phyloP scores from a whole-genome alignment of 2,329 filamentous ascomycete species.

The Curvularia spicifera region DNA sequence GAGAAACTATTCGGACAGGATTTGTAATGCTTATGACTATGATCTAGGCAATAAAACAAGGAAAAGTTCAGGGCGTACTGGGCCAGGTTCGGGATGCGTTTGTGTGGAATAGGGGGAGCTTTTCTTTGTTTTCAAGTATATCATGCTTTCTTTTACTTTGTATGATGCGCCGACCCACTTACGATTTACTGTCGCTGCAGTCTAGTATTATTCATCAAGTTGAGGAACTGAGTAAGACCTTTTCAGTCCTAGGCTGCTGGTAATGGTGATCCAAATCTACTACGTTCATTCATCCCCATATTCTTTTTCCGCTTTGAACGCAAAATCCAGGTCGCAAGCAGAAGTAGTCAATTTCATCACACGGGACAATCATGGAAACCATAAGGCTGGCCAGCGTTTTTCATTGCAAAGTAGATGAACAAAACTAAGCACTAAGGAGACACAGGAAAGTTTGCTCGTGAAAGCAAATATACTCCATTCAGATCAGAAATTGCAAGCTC shows the following conservation, averaged over 20 bases:
- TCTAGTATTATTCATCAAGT: neutral
- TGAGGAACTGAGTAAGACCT: neutral
- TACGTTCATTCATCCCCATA: neutral
- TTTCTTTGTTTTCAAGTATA: neutral
- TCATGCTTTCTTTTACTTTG: neutral
- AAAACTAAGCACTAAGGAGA: slow-evolving; percentile 9
- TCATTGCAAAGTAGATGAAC: slow-evolving; percentile 4
- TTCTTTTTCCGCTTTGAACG: neutral
- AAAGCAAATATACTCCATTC: neutral
- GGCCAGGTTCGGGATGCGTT: neutral
- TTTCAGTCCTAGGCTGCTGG: neutral
- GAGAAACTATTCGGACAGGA: neutral
- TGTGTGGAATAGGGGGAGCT: neutral
- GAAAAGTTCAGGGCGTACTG: neutral
- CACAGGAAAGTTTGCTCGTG: neutral
- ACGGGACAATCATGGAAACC: neutral
- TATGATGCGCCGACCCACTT: neutral
- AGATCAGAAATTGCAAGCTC: neutral
- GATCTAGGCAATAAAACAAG: neutral
- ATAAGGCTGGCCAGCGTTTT: slow-evolving; percentile 13
- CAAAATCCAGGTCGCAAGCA: too few species aligned
- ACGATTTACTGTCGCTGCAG: neutral
- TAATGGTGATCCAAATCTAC: neutral
- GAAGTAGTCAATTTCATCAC: neutral
- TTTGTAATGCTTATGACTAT: neutral